Evolutionary conservation across 345 rosid genomes (phyloP), one percentile per base, ranked within the genome.

Genomic region (Excoecaria agallocha): DNA sequence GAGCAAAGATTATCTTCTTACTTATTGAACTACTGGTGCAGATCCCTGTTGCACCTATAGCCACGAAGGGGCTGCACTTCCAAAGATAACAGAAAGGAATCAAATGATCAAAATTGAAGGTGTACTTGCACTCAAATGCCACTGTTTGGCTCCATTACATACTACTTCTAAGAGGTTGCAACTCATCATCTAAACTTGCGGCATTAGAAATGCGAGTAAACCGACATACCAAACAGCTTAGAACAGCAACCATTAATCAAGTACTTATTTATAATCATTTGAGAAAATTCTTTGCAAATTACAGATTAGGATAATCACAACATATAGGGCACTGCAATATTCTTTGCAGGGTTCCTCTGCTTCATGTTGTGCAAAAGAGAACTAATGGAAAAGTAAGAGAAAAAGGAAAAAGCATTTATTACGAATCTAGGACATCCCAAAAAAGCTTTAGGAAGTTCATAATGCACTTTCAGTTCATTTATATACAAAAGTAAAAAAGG

Each of bases 401-500:
- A 16, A 5, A 38, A 61, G 10, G 10, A 7, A 35, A 30, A 61
- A 30, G 19, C 3, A 10, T 38, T 30, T 12, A 38, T 38, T 37
- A 25, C 5, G 12, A 12, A 63, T 63, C 46, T 38, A 63, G 22
- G 57, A 58, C 20, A 51, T 48, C 64, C 48, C 3, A 16, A 10
- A 78, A 67, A 41, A 30, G 49, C 73, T 68, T 37, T 12, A 65
- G 50, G 59, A 55, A 48, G 11, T 9, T 66, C 70, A 51, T 54
- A 20, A 16, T 22, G 43, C 41, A 46, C 52, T 58, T 30, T 6
- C 39, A 22, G 49, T 67, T 67, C 5, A 20, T 37, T 59, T 8
- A 30, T n/a, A n/a, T n/a, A 45, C 20, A 60, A 25, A 43, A 41
- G 45, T 43, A 62, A 43, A 56, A 59, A 61, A 25, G 22, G 58